Evolutionary conservation across 2,329 filamentous ascomycete genomes (phyloP).

Genomic region (Cordyceps pruinosa): DNA sequence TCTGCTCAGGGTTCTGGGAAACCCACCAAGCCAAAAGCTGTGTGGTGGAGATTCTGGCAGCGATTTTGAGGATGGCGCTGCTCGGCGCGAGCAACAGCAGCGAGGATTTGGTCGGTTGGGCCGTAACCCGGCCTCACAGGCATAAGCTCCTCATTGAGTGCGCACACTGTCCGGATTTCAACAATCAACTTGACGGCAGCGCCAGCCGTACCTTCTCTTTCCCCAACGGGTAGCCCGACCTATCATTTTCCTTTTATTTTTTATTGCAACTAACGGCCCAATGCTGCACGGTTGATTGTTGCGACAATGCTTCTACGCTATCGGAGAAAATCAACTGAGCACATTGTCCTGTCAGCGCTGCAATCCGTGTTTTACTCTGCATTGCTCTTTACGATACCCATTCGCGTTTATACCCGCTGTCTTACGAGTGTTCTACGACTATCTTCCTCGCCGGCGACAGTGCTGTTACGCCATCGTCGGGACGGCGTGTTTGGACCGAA

Average conservation of each 20-base stretch:
- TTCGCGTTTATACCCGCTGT: conserved; percentile 39
- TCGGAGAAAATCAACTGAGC: conserved; percentile 21
- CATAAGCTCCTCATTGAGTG: conserved; percentile 13
- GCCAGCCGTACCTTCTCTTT: conserved; percentile 10
- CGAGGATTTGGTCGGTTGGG: conserved; percentile 47
- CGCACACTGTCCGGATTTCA: conserved; percentile 23
- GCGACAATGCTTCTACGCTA: conserved; percentile 51
- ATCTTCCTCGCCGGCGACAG: conserved; percentile 44
- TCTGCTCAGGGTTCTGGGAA: conserved; percentile 53
- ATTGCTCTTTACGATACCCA: conserved; percentile 35
- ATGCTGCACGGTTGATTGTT: conserved; percentile 12
- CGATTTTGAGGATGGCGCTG: conserved; percentile 53
- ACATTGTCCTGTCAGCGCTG: neutral
- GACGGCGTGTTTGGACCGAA: conserved; percentile 47
- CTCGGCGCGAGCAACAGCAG: conserved; percentile 49
- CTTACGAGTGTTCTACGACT: conserved; percentile 28
- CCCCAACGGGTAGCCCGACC: conserved; percentile 30
- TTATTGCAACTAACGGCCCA: neutral
- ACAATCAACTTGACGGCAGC: conserved; percentile 18
- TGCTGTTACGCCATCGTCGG: conserved; percentile 50
- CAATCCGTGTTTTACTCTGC: conserved; percentile 15
- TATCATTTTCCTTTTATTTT: conserved; percentile 19
- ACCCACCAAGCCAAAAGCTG: conserved; percentile 43
- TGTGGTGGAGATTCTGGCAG: conserved; percentile 31
- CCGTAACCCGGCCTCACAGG: conserved; percentile 25